Conservation (phyloP, 108 stramenopile species). For the Cyclotella distinguenda region DNA sequence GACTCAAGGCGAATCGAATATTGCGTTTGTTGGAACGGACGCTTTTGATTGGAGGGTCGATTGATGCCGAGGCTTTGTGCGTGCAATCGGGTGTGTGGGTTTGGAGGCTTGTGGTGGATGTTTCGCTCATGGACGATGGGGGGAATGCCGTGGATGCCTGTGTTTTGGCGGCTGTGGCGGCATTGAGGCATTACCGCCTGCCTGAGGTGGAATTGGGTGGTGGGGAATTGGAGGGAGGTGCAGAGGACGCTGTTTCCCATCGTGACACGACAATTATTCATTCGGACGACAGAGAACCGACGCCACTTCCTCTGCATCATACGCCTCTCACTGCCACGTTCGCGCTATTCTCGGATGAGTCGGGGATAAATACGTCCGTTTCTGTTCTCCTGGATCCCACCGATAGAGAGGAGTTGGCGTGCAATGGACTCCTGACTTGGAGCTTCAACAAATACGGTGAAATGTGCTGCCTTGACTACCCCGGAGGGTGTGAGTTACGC, state of each 20-base stretch:
- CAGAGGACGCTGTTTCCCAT: slow-evolving; percentile 24
- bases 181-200: slow-evolving; percentile 87
- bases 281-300: slow-evolving; percentile 85
- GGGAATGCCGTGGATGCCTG: slow-evolving; percentile 88
- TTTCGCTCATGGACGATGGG: slow-evolving; percentile 80
- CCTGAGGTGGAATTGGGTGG: slow-evolving; percentile 72
- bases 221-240: slow-evolving; percentile 15
- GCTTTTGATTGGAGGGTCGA: slow-evolving; percentile 64
- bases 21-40: slow-evolving; percentile 73
- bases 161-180: slow-evolving; percentile 88
- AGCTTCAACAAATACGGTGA: slow-evolving; percentile 88
- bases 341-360: slow-evolving; percentile 77
- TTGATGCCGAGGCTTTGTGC: slow-evolving; percentile 93
- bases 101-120: slow-evolving; percentile 79
- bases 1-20: slow-evolving; percentile 70
- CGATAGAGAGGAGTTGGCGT: slow-evolving; percentile 83
- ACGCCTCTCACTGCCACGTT: slow-evolving; percentile 89
- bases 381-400: slow-evolving; percentile 73
- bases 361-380: slow-evolving; percentile 51
- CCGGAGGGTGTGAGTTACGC: slow-evolving; percentile 74
- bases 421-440: slow-evolving; percentile 70
- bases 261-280: slow-evolving; percentile 58
- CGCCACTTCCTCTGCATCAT: slow-evolving; percentile 92
- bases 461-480: slow-evolving; percentile 81
- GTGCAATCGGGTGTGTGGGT: slow-evolving; percentile 84